Evolutionary conservation across 805 yeast species (phyloP), one percentile per base, ranked within the genome.

Genomic region (Saturnispora hagleri): DNA sequence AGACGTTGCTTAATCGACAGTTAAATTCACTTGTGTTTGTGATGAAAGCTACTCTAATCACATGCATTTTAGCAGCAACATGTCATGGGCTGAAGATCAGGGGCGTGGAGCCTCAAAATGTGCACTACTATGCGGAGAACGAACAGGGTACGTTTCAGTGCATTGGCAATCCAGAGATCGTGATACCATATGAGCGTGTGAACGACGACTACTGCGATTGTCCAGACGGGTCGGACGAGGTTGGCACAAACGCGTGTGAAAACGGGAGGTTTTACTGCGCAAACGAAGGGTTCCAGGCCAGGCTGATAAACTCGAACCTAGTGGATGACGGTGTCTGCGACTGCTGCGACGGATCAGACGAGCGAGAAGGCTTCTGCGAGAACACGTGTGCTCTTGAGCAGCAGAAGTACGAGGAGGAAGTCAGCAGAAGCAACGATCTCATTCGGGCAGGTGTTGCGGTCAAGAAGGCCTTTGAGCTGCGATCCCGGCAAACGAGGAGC

Each of bases 171-270:
- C 84, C 93, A 0, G 75, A 79, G n/a, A 78, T 89, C 5, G 72
- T 71, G 20, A 67, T 91, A 18, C 72, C 82, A 41, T 71, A 72
- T 48, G 70, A 70, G 36, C 86, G 82, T 61, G 75, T 91, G 59
- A 91, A 91, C 64, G 97, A 93, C 66, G 85, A 89, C 59, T 84
- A 76, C 62, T 91, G 98, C 68, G 98, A 93, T 62, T 91, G 98
- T 70, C 97, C 97, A 0, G 99, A 93, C 69, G 98, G 98, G 0
- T 81, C 90, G 4, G 99, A 93, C 69, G 98, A 93, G 66, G 97
- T 97, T 0, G 97, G 97, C 0, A 91, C 98, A 0, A 71, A 84
- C 40, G 97, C 97, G 0, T 91, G 98, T 66, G 61, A 66, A 17
- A 54, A 67, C 50, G 62, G 70, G 13, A 48, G 58, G 46, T 90